Percentiles rank a stretch among this genome's conserved stretches.
Evolutionary conservation across 2,329 filamentous ascomycete species (phyloP).

Genomic region (Lachnellula willkommii): DNA sequence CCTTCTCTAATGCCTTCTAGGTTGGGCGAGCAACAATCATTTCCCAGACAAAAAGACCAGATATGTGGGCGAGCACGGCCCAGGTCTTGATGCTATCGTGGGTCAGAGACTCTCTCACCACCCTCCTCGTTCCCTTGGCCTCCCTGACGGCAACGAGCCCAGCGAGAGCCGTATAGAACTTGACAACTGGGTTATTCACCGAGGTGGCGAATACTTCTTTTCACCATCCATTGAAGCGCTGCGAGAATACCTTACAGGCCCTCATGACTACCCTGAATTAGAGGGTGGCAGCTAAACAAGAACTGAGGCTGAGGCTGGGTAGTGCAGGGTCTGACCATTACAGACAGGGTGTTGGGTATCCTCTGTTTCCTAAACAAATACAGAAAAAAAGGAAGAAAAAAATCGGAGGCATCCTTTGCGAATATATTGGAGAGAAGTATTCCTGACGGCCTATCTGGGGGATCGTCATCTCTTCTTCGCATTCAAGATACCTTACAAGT

Average conservation of each 20-base stretch:
- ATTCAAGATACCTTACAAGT: too few relatives aligned
- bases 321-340: too few relatives aligned
- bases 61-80: conserved; percentile 7
- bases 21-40: conserved; percentile 21
- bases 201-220: conserved; percentile 44
- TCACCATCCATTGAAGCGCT: conserved; percentile 36
- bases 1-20: conserved; percentile 1
- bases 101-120: conserved; percentile 28
- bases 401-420: too few relatives aligned
- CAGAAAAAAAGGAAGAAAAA: too few relatives aligned
- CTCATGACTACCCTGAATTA: too few relatives aligned
- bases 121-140: conserved; percentile 14
- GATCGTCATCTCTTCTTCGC: too few relatives aligned
- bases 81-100: conserved; percentile 36
- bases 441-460: too few relatives aligned
- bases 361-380: too few relatives aligned
- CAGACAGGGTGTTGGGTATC: too few relatives aligned
- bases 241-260: conserved; percentile 1
- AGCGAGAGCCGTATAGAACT: conserved; percentile 22
- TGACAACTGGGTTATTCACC: conserved; percentile 36
- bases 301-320: too few relatives aligned
- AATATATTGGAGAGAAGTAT: too few relatives aligned
- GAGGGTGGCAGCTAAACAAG: too few relatives aligned
- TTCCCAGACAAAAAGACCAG: conserved; percentile 22
- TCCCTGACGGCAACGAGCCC: conserved; percentile 18